A percentile compares a stretch with the other conserved stretches of the same genome.
phyloP scores from a whole-genome alignment of 1,284 basidiomycete species.

The Exsudoporus floridanus region DNA sequence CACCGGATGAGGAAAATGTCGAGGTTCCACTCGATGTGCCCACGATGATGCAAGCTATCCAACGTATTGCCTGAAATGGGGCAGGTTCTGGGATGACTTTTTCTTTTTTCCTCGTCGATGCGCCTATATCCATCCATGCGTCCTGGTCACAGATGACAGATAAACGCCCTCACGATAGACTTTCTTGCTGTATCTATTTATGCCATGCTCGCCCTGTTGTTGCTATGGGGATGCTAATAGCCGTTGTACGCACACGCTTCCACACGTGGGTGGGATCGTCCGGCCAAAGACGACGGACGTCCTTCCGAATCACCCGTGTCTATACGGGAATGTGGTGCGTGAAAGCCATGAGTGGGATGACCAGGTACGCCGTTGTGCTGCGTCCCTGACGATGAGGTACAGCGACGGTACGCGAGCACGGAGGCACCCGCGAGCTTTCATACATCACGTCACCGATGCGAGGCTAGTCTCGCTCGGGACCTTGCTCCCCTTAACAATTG shows the following conservation, averaged over 20 bases:
- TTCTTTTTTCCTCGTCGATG: no score
- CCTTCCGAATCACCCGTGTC: neutral
- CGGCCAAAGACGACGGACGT: neutral
- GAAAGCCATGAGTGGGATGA: neutral
- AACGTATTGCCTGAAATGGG: slow-evolving; percentile 12
- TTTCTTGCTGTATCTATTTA: neutral
- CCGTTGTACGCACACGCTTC: neutral
- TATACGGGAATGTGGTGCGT: no score
- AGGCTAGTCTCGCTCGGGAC: slow-evolving; percentile 1
- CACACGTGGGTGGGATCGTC: neutral
- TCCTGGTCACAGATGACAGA: no score
- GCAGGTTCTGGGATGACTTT: no score
- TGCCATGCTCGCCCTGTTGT: neutral
- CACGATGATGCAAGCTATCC: slow-evolving; percentile 45
- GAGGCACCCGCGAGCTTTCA: neutral
- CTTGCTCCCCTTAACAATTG: neutral
- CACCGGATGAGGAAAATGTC: slow-evolving; percentile 41
- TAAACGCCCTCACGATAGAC: neutral
- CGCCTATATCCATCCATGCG: no score
- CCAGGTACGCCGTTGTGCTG: no score
- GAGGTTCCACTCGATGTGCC: slow-evolving; percentile 52
- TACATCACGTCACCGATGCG: neutral
- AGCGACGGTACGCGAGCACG: neutral
- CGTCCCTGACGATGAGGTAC: neutral
- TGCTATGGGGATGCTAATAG: neutral